Evolutionary conservation across 2,329 filamentous ascomycete species (phyloP).

Genomic region (Neopestalotiopsis sp.): DNA sequence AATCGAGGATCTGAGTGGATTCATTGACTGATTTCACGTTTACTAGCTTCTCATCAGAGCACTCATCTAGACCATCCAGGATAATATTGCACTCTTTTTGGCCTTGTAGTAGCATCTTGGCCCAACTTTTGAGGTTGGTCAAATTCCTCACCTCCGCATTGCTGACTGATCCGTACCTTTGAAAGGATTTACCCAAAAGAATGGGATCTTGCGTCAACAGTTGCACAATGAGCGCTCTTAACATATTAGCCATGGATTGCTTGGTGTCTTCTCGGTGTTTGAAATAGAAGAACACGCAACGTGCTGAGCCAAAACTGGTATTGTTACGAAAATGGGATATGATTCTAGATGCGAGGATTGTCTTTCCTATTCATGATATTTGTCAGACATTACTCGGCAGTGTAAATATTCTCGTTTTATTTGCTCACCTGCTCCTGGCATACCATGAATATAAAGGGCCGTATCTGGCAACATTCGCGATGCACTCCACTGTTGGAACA

Average conservation of each 20-base stretch:
- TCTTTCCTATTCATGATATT: not conserved
- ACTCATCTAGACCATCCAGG: not conserved
- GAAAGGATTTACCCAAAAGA: not conserved
- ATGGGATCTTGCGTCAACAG: not conserved
- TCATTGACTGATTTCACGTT: not conserved
- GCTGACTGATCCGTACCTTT: not conserved
- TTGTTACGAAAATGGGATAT: not conserved
- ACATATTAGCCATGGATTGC: conserved; percentile 16
- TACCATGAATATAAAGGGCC: not conserved
- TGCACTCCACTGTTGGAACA: not conserved
- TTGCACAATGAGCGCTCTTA: not conserved
- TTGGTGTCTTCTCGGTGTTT: conserved; percentile 18
- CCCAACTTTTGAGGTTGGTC: not conserved
- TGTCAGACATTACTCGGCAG: too few relatives aligned
- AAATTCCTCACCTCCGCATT: not conserved
- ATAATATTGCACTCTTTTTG: not conserved
- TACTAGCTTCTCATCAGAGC: not conserved
- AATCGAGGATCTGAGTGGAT: not conserved
- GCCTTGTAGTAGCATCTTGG: not conserved
- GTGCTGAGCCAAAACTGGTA: not conserved
- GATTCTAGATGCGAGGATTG: not conserved
- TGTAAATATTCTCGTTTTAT: not conserved
- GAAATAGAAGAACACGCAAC: conserved; percentile 22
- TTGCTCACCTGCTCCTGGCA: not conserved
- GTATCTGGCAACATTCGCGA: not conserved